Evolutionary conservation across 768 basidiomycete species (phyloP).

Genomic region (Chalciporus piperatus): DNA sequence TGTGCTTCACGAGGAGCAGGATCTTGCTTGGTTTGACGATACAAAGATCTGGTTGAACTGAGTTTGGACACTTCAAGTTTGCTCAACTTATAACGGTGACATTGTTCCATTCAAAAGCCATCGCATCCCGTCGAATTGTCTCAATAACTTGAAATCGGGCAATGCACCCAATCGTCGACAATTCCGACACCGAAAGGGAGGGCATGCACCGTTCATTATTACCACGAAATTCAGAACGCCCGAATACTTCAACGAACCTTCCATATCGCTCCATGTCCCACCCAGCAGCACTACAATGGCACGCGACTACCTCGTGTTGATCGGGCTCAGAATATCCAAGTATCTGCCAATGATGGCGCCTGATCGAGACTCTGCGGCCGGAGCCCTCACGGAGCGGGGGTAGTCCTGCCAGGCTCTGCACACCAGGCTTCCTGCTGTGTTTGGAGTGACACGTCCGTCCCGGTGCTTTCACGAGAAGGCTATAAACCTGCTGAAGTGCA

Average conservation of each 20-base stretch:
- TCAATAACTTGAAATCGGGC: no score
- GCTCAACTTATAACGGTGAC: no score
- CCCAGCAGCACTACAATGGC: background rate
- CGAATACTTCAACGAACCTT: background rate
- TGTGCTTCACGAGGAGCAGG: no score
- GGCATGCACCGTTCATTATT: slow-evolving; percentile 25
- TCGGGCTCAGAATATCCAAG: slow-evolving; percentile 1
- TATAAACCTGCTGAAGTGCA: slow-evolving; percentile 18
- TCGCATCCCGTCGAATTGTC: no score
- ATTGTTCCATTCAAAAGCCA: no score
- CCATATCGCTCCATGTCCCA: background rate
- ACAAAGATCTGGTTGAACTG: no score
- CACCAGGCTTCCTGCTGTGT: slow-evolving; percentile 21
- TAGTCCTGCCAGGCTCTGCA: slow-evolving; percentile 21
- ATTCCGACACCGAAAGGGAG: no score
- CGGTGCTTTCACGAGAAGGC: slow-evolving; percentile 7
- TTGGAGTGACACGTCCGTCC: slow-evolving; percentile 19
- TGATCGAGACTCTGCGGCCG: slow-evolving; percentile 4
- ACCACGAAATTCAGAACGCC: slow-evolving; percentile 11
- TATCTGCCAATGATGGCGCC: background rate
- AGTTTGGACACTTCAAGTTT: no score
- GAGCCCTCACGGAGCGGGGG: slow-evolving; percentile 2
- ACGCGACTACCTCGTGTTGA: slow-evolving; percentile 14
- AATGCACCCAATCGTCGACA: no score
- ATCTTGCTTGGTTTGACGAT: no score